Evolutionary conservation across 2,329 filamentous ascomycete genomes (phyloP).

Genomic region (Rutstroemia sp.): DNA sequence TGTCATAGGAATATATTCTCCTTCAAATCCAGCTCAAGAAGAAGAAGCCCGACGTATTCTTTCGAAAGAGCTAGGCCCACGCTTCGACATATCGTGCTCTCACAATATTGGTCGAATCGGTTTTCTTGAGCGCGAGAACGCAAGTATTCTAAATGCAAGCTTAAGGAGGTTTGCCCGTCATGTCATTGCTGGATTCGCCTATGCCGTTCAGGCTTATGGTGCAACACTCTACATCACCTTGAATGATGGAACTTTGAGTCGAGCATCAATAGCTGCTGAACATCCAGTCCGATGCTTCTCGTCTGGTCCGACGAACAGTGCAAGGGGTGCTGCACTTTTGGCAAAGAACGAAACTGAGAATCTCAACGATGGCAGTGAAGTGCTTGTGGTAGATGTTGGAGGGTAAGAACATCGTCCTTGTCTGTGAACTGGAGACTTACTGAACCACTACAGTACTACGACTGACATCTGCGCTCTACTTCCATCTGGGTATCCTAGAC

Average conservation of each 20-base stretch:
- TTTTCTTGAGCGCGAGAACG: conserved; percentile 56
- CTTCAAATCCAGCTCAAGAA: conserved; percentile 50
- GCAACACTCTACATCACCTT: conserved; percentile 46
- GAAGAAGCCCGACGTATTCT: conserved; percentile 41
- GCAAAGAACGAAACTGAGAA: conserved; percentile 16
- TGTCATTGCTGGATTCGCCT: conserved; percentile 49
- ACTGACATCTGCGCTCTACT: conserved; percentile 52
- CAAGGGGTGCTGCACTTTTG: conserved; percentile 56
- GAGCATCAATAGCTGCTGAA: conserved; percentile 43
- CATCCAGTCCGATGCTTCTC: conserved; percentile 56
- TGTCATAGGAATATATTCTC: conserved; percentile 50
- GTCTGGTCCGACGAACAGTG: conserved; percentile 56
- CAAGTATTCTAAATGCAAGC: conserved; percentile 55
- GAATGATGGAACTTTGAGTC: conserved; percentile 55
- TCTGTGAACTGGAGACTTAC: background rate
- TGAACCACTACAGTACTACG: conserved; percentile 39
- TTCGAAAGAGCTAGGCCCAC: conserved; percentile 29
- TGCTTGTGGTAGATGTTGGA: conserved; percentile 47
- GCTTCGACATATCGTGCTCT: conserved; percentile 43
- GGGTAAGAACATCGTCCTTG: conserved; percentile 25
- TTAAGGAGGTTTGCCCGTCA: conserved; percentile 50
- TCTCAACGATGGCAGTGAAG: conserved; percentile 19
- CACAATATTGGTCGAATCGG: conserved; percentile 40
- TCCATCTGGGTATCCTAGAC: conserved; percentile 51
- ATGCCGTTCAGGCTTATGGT: conserved; percentile 44